These are phyloP conservation scores for Xylaria curta DNA, from an alignment of 495 filamentous ascomycete species.

Conservation along the genomic window DNA sequence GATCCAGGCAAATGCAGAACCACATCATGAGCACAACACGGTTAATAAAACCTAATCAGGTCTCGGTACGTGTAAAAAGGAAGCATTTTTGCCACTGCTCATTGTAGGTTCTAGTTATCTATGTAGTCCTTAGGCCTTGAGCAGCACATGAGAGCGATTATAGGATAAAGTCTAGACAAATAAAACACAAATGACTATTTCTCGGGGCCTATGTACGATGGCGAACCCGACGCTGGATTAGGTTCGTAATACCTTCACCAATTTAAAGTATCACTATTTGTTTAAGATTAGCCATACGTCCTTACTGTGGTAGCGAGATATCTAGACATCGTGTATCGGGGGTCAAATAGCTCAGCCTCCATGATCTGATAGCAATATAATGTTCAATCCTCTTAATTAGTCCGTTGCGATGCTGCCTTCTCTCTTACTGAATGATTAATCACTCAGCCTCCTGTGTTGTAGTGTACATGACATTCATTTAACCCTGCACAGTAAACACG, in stretches of 20 bases:
- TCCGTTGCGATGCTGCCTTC: background rate
- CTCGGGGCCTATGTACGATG: background rate
- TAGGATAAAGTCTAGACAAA: background rate
- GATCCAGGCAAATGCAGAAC: slow-evolving; percentile 2
- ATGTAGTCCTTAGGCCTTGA: background rate
- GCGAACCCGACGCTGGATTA: background rate
- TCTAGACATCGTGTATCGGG: background rate
- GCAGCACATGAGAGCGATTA: background rate
- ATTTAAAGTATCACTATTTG: background rate
- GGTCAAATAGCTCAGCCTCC: background rate
- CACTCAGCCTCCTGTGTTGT: background rate
- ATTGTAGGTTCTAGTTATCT: background rate
- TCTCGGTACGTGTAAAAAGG: background rate
- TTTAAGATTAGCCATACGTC: background rate
- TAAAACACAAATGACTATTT: background rate
- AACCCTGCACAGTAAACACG: slow-evolving; percentile 5
- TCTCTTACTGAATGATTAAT: background rate
- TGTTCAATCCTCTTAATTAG: background rate
- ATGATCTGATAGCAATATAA: slow-evolving; percentile 7
- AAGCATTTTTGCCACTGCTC: background rate
- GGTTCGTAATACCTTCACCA: background rate
- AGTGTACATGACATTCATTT: background rate
- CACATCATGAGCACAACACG: background rate
- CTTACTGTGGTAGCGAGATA: background rate
- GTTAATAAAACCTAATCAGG: background rate